Evolutionary conservation across 2,329 filamentous ascomycete species (phyloP).

Genomic region (Aspergillus proliferans): DNA sequence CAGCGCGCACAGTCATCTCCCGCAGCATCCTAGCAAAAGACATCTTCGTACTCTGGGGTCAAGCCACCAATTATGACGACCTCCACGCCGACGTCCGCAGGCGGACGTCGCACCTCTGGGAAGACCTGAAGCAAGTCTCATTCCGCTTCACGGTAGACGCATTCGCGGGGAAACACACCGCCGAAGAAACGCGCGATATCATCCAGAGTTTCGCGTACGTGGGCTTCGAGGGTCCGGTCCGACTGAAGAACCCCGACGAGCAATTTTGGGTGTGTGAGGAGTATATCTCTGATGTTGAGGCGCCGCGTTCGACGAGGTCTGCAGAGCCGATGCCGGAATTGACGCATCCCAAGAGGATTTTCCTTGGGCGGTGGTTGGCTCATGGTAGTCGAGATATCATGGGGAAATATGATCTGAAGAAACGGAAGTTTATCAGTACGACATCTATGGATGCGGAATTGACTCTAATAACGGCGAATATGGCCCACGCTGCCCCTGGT

Average conservation of each 20-base stretch:
- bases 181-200: constrained; percentile 59
- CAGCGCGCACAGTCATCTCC: constrained; percentile 61
- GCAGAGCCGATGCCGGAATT: constrained; percentile 36
- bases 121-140: constrained; percentile 55
- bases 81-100: constrained; percentile 61
- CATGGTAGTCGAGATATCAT: constrained; percentile 62
- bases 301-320: constrained; percentile 2
- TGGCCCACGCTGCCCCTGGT: constrained; percentile 73
- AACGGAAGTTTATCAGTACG: constrained; percentile 85
- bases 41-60: constrained; percentile 86
- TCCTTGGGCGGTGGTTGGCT: constrained; percentile 67
- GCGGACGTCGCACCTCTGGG: constrained; percentile 60
- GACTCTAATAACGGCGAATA: constrained; percentile 83
- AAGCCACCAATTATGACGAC: constrained; percentile 58
- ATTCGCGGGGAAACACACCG: constrained; percentile 67
- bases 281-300: constrained; percentile 51
- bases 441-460: constrained; percentile 97
- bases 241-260: constrained; percentile 66
- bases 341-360: constrained; percentile 55
- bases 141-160: constrained; percentile 82
- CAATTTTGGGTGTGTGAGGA: constrained; percentile 79
- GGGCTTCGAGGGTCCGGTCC: constrained; percentile 69
- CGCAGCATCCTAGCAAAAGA: constrained; percentile 76
- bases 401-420: constrained; percentile 80
- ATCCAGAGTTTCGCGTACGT: constrained; percentile 80